Evolutionary conservation across 2,329 filamentous ascomycete species (phyloP), one percentile per base, ranked within the genome.

Genomic region (Fusarium humuli): DNA sequence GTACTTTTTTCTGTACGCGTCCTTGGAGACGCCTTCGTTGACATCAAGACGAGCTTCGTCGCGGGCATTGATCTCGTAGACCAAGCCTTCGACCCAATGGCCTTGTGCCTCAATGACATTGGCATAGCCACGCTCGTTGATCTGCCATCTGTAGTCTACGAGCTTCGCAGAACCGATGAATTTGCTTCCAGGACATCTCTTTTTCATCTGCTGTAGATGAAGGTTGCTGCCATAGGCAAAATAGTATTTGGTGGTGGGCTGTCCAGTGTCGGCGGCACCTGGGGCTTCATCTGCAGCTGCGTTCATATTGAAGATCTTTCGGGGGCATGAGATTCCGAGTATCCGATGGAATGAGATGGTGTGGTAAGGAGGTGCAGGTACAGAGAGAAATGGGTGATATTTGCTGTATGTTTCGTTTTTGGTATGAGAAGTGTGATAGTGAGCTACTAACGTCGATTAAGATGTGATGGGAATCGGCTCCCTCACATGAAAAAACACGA

Each of bases 181-280:
- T 25, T 69, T 76, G 73, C 81, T 82, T 23, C 77, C 76, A 22
- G 83, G 83, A 55, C 83, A 85, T 61, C 82, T 77, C 22, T 70
- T 68, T 63, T 79, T 79, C 83, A 85, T 85, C 75, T 84, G 82
- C 56, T 77, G 76, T 58, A 82, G 74, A 67, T 79, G 80, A 46
- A 84, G 77, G 69, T 84, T 85, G 72, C 81, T 83, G 48, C 82
- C 83, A 57, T 83, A 85, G 37, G 82, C 83, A 66, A 85, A 85
- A 73, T 84, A 85, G 52, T 77, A 78, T 53, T 73, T 75, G 60
- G 78, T 77, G 67, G 73, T 70, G 62, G 72, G 68, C 61, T 70
- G 71, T 32, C 57, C 50, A 57, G 69, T 54, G 52, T 69, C 72
- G 55, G 58, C 55, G 48, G 58, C 55, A 52, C 63, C 57, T 42